Evolutionary conservation across 1,284 basidiomycete species (phyloP).

Genomic region (Naganishia sp.): DNA sequence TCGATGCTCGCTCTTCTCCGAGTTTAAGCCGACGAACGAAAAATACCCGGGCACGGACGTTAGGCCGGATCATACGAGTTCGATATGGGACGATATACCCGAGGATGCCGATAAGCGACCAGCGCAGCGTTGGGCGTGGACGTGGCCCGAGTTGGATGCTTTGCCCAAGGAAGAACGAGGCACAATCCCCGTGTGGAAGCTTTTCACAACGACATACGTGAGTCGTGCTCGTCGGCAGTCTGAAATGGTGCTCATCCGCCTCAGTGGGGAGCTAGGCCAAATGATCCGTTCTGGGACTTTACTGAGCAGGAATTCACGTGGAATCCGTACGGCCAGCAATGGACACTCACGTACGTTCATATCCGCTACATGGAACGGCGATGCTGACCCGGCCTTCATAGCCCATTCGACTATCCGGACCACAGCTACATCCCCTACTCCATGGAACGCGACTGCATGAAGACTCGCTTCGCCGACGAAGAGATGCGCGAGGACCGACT

Average conservation of each 20-base stretch:
- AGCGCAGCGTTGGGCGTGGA: slow-evolving; percentile 31
- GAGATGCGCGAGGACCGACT: slow-evolving; percentile 40
- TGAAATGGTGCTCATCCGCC: neutral
- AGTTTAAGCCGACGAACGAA: slow-evolving; percentile 41
- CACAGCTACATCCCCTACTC: slow-evolving; percentile 46
- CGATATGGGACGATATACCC: slow-evolving; percentile 30
- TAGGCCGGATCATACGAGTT: slow-evolving; percentile 23
- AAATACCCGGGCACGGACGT: slow-evolving; percentile 31
- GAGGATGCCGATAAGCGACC: slow-evolving; percentile 22
- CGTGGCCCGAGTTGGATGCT: slow-evolving; percentile 36
- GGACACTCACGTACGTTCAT: slow-evolving; percentile 42
- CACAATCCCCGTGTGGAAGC: slow-evolving; percentile 45
- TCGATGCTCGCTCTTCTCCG: slow-evolving; percentile 44
- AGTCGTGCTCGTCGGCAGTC: slow-evolving; percentile 31
- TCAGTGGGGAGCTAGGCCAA: slow-evolving; percentile 44
- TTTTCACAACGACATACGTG: slow-evolving; percentile 47
- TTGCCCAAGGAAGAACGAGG: slow-evolving; percentile 43
- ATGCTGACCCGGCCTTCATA: slow-evolving; percentile 19
- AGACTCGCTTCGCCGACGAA: slow-evolving; percentile 37
- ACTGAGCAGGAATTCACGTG: slow-evolving; percentile 43
- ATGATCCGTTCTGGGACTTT: slow-evolving; percentile 42
- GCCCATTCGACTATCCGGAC: slow-evolving; percentile 43
- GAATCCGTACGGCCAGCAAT: slow-evolving; percentile 48
- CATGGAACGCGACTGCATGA: slow-evolving; percentile 46
- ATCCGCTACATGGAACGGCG: neutral